Evolutionary conservation across 2,329 filamentous ascomycete species (phyloP), one percentile per base, ranked within the genome.

Genomic region (Verticillium dahliae): DNA sequence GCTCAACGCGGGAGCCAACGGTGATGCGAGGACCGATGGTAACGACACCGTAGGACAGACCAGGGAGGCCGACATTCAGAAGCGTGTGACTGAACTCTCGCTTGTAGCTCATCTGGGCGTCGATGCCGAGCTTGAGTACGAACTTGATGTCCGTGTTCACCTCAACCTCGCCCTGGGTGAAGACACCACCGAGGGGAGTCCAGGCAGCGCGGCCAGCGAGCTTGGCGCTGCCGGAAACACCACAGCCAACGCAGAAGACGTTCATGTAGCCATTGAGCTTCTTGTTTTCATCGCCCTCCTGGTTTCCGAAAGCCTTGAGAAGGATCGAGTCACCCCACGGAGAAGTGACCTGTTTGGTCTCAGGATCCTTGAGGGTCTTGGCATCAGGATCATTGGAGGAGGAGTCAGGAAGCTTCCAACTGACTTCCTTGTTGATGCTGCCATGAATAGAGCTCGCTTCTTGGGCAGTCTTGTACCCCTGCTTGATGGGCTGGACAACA

Each of bases 241-340:
- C 70, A 59, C 71, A 73, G 39, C 66, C 67, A 37, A 73, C 72
- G 50, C 72, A 73, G 62, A 66, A 73, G 50, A 72, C 58, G 64
- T 71, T 67, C 56, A 81, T 56, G 52, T 68, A 67, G 5, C 60
- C 64, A 11, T 62, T 60, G 5, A 65, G 41, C 38, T 60, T 61
- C 18, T 66, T 61, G 10, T 60, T 33, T 9, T 61, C 60, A 33
- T 67, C 63, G n/a, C 58, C 60, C 39, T 62, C 60, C 3, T 63
- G 60, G 10, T 41, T 57, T 27, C 66, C 69, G 58, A 70, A 68
- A 3, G 68, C 63, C 63, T 69, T 68, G 65, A 73, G 65, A 11
- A 72, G 66, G 7, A 72, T 65, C 35, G 69, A 63, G 9, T 70
- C 63, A 38, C 70, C 70, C 69, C 70, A 74, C 1, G 71, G 69